Evolutionary conservation across 345 rosid species (phyloP).

Genomic region (Eucalyptus camaldulensis): DNA sequence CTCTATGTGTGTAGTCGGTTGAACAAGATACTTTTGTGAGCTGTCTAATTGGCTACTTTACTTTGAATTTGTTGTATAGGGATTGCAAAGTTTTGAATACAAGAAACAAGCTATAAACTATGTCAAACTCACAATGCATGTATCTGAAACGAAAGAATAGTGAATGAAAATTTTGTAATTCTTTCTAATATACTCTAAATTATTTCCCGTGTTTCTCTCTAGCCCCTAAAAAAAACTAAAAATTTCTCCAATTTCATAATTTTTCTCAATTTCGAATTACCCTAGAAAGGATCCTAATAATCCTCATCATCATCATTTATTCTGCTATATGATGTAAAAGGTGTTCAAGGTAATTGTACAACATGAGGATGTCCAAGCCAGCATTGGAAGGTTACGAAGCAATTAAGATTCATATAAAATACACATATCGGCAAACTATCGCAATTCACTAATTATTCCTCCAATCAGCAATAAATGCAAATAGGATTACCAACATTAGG

Average conservation of each 20-base stretch:
- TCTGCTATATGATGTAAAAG: no score
- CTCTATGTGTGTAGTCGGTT: background rate
- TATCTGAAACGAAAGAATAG: background rate
- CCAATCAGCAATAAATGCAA: background rate
- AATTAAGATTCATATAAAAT: no score
- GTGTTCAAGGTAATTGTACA: no score
- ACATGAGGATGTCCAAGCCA: no score
- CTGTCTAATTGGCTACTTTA: background rate
- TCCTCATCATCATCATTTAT: no score
- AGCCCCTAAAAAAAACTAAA: no score
- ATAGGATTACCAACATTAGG: background rate
- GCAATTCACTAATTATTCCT: background rate
- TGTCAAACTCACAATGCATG: background rate
- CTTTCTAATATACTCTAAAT: background rate
- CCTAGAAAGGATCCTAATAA: no score
- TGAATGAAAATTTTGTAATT: background rate
- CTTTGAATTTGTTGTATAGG: background rate
- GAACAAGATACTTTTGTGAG: background rate
- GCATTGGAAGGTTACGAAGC: no score
- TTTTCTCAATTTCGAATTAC: background rate
- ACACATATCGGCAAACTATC: background rate
- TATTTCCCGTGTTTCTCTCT: background rate
- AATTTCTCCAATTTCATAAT: background rate
- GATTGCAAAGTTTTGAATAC: background rate
- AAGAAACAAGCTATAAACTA: background rate